phyloP scores from a whole-genome alignment of 2,329 filamentous ascomycete species.

The Aspergillus novofumigatus region DNA sequence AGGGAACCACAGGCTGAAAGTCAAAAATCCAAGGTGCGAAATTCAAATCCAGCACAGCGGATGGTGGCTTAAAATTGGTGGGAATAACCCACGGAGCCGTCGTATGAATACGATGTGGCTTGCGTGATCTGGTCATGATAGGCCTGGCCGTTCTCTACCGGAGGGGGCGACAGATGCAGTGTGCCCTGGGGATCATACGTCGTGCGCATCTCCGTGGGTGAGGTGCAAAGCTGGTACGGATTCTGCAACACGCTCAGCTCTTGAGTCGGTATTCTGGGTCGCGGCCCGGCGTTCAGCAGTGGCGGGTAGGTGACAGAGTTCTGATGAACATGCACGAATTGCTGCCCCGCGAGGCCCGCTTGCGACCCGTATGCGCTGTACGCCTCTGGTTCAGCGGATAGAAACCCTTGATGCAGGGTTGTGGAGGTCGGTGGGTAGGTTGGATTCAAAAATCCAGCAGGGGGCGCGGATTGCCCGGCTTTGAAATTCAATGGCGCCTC shows the following conservation, averaged over 20 bases:
- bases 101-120: conserved; percentile 7
- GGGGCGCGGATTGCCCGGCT: conserved; percentile 3
- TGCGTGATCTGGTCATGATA: conserved; percentile 14
- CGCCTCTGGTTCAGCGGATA: conserved; percentile 26
- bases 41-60: not conserved
- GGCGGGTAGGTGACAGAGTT: conserved; percentile 32
- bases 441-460: conserved; percentile 11
- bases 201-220: conserved; percentile 20
- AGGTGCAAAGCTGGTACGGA: conserved; percentile 21
- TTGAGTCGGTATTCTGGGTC: conserved; percentile 15
- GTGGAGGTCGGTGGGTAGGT: conserved; percentile 16
- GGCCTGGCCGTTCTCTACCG: conserved; percentile 16
- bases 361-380: conserved; percentile 6
- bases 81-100: not conserved
- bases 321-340: conserved; percentile 24
- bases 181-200: conserved; percentile 19
- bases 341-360: conserved; percentile 11
- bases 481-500: conserved; percentile 9
- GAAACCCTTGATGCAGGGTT: conserved; percentile 20
- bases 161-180: conserved; percentile 22
- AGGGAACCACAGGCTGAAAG: not conserved
- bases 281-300: conserved; percentile 27
- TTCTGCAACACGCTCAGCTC: conserved; percentile 19
- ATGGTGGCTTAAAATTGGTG: conserved; percentile 8
- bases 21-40: not conserved